Conservation (phyloP, 352 stramenopile genomes). For the Globisporangium orthogonon region DNA sequence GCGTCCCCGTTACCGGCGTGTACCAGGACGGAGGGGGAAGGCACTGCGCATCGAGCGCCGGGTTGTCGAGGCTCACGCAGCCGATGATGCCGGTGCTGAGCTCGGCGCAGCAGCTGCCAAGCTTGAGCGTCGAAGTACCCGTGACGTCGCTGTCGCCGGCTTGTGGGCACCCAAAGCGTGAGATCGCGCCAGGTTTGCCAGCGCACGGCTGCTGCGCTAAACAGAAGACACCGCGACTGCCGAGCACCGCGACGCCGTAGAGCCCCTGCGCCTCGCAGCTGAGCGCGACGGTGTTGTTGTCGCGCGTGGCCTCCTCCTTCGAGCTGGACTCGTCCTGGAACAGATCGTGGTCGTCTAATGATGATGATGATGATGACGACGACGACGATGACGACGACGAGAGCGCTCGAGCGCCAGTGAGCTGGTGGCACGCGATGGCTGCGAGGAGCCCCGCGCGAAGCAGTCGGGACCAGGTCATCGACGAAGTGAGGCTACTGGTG, state of each 20-base stretch:
- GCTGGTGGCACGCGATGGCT: background rate
- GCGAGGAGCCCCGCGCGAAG: constrained; percentile 3
- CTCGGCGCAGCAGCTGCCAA: constrained; percentile 41
- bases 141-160: constrained; percentile 15
- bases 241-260: constrained; percentile 24
- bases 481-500: background rate
- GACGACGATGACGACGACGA: background rate
- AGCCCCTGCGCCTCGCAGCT: constrained; percentile 11
- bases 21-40: constrained; percentile 19
- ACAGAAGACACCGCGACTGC: constrained; percentile 31
- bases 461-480: background rate
- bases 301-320: background rate
- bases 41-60: constrained; percentile 12
- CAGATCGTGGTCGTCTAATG: background rate
- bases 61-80: constrained; percentile 20
- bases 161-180: constrained; percentile 23
- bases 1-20: constrained; percentile 1
- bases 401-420: background rate
- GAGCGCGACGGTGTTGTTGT: constrained; percentile 1
- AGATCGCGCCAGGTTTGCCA: constrained; percentile 9
- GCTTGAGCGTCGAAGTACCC: constrained; percentile 8
- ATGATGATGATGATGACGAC: background rate
- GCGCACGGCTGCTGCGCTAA: constrained; percentile 25
- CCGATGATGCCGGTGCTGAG: constrained; percentile 21
- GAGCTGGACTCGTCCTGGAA: background rate